Conservation (phyloP, 805 yeast species). For the Metschnikowia bowlesiae region DNA sequence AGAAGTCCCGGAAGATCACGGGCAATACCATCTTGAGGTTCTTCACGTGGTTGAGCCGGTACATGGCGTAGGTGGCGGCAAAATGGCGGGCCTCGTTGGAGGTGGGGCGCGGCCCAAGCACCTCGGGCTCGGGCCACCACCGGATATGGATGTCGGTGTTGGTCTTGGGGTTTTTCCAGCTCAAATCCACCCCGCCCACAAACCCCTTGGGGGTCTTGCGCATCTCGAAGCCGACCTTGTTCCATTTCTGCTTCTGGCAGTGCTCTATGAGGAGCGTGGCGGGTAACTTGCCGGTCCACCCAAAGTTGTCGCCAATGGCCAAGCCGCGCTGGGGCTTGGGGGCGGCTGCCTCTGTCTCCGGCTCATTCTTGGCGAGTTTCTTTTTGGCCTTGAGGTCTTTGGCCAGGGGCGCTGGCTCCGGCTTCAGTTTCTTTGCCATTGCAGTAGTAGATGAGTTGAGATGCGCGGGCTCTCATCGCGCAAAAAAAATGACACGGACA, state of each 20-base stretch:
- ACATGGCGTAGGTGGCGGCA: slow-evolving; percentile 86
- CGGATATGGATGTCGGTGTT: slow-evolving; percentile 57
- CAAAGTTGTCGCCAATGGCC: slow-evolving; percentile 52
- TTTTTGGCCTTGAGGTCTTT: slow-evolving; percentile 5
- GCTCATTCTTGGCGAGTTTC: slow-evolving; percentile 5
- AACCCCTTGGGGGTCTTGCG: slow-evolving; percentile 46
- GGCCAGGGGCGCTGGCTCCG: slow-evolving; percentile 4
- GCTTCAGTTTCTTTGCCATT: slow-evolving; percentile 12
- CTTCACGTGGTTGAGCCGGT: slow-evolving; percentile 72
- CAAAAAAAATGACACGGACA: slow-evolving; percentile 18
- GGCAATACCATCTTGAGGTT: slow-evolving; percentile 87
- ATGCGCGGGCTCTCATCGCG: not conserved
- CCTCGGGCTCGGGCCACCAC: slow-evolving; percentile 48
- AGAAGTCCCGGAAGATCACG: slow-evolving; percentile 68
- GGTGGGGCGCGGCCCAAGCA: slow-evolving; percentile 66
- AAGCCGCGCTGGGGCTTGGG: slow-evolving; percentile 38
- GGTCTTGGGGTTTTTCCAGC: slow-evolving; percentile 79
- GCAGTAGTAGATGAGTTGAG: not conserved
- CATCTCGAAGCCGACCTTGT: slow-evolving; percentile 76
- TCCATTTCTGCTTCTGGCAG: slow-evolving; percentile 88
- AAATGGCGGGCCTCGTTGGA: slow-evolving; percentile 85
- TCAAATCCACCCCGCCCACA: slow-evolving; percentile 58
- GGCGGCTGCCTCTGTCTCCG: slow-evolving; percentile 4
- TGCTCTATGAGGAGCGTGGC: slow-evolving; percentile 80
- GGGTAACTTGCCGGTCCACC: slow-evolving; percentile 96